Conservation (phyloP, 495 filamentous ascomycete genomes). For the Xylaria curta region DNA sequence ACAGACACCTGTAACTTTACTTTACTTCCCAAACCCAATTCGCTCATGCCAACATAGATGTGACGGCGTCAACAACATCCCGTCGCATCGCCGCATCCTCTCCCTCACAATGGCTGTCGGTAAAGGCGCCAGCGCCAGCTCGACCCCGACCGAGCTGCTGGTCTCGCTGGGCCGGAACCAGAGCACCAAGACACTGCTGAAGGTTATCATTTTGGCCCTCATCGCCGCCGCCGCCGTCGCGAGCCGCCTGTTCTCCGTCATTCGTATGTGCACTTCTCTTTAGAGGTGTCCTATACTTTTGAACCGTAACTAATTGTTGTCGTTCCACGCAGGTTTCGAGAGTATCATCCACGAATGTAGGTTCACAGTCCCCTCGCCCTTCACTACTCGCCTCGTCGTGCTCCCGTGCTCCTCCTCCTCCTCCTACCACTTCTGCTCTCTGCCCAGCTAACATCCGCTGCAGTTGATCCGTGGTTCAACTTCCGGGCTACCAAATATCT, state of each 20-base stretch:
- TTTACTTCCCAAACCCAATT: conserved; percentile 15
- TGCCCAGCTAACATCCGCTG: conserved; percentile 25
- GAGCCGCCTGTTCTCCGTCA: conserved; percentile 96
- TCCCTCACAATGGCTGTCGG: conserved; percentile 36
- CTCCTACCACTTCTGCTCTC: conserved; percentile 28
- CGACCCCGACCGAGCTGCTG: conserved; percentile 43
- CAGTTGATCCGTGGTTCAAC: conserved; percentile 99
- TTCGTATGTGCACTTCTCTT: conserved; percentile 68
- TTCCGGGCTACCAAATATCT: conserved; percentile 98
- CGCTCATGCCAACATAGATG: conserved; percentile 32
- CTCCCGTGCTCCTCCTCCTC: conserved; percentile 34
- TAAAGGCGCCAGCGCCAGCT: conserved; percentile 31
- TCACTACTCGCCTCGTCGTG: conserved; percentile 2
- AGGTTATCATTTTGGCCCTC: conserved; percentile 88
- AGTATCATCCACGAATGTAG: conserved; percentile 99
- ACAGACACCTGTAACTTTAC: conserved; percentile 25
- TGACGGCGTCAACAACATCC: conserved; percentile 31
- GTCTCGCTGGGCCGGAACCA: conserved; percentile 54
- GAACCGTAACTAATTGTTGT: not conserved
- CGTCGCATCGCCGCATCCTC: conserved; percentile 36
- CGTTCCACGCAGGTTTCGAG: conserved; percentile 77
- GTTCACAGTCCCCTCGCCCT: conserved; percentile 43
- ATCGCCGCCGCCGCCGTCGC: conserved; percentile 93
- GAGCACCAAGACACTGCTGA: conserved; percentile 84
- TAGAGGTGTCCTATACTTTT: not conserved